phyloP scores from a whole-genome alignment of 2,329 filamentous ascomycete species.

The Neocatenulostroma microsporum region DNA sequence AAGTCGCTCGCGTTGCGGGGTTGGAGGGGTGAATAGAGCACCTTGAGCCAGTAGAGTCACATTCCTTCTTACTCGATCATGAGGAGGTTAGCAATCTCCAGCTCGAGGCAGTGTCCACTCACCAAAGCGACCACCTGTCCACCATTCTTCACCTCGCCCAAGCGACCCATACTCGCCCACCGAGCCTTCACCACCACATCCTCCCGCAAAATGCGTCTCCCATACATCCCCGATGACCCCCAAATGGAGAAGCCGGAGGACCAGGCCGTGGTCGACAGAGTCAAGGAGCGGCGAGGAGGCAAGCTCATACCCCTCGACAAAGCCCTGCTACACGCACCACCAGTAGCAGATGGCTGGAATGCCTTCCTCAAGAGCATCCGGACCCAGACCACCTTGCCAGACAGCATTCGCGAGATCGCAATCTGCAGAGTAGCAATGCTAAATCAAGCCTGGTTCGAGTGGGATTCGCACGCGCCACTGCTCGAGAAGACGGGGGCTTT shows the following conservation, averaged over 20 bases:
- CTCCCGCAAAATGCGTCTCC: conserved; percentile 44
- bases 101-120: no score
- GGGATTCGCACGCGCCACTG: conserved; percentile 65
- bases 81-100: no score
- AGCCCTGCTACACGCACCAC: conserved; percentile 47
- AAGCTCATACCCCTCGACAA: conserved; percentile 48
- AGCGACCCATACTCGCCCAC: no score
- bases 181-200: conserved; percentile 1
- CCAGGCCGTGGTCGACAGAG: conserved; percentile 43
- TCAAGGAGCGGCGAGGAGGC: conserved; percentile 45
- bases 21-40: no score
- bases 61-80: no score
- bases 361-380: conserved; percentile 50
- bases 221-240: conserved; percentile 47
- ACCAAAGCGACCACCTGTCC: no score
- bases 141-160: no score
- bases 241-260: conserved; percentile 40
- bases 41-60: no score
- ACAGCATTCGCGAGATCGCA: conserved; percentile 61
- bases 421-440: conserved; percentile 74
- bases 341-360: conserved; percentile 52
- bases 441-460: conserved; percentile 80
- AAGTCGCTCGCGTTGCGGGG: no score
- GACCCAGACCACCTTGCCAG: conserved; percentile 43
- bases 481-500: conserved; percentile 60